Evolutionary conservation across 2,329 filamentous ascomycete genomes (phyloP).

Genomic region (Fusarium coffeatum): DNA sequence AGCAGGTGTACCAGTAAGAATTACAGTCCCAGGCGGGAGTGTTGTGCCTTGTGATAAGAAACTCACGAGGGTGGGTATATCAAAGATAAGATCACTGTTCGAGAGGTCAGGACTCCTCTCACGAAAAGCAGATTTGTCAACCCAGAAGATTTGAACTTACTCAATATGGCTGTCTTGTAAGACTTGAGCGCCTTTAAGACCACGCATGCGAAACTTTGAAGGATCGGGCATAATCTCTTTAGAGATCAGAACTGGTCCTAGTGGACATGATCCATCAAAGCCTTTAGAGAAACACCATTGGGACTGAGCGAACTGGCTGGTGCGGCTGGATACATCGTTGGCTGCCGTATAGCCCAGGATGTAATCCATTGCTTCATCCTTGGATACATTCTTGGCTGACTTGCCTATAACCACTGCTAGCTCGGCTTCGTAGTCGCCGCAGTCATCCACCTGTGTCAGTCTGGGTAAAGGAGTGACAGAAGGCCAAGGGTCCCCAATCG

Average conservation of each 20-base stretch:
- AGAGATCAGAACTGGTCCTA: slow-evolving; percentile 62
- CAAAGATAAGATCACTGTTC: slow-evolving; percentile 65
- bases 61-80: slow-evolving; percentile 57
- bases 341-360: slow-evolving; percentile 71
- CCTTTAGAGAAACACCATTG: slow-evolving; percentile 63
- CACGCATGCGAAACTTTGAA: slow-evolving; percentile 54
- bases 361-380: slow-evolving; percentile 66
- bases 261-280: slow-evolving; percentile 66
- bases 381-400: slow-evolving; percentile 62
- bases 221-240: slow-evolving; percentile 56
- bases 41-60: slow-evolving; percentile 59
- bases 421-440: slow-evolving; percentile 69
- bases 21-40: slow-evolving; percentile 55
- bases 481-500: slow-evolving; percentile 65
- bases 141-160: slow-evolving; percentile 26
- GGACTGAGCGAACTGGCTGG: slow-evolving; percentile 35
- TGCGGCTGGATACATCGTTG: slow-evolving; percentile 65
- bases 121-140: not conserved
- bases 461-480: slow-evolving; percentile 64
- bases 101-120: not conserved
- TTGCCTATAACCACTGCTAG: slow-evolving; percentile 66
- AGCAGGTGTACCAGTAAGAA: slow-evolving; percentile 58
- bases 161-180: slow-evolving; percentile 58
- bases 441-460: slow-evolving; percentile 58
- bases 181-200: slow-evolving; percentile 62